Conservation (phyloP, 805 yeast species). For the Candida anglica region DNA sequence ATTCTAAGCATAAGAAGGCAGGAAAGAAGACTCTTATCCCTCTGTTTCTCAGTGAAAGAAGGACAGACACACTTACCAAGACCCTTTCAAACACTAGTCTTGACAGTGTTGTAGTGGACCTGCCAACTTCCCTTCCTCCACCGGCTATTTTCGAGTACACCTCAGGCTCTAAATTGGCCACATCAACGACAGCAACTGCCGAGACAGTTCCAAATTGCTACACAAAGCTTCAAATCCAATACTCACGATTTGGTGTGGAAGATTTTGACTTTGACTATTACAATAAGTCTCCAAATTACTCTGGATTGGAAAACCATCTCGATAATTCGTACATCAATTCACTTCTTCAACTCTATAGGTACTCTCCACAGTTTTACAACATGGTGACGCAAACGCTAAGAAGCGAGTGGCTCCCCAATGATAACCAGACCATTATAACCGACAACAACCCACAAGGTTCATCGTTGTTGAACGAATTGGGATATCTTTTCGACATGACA, state of each 20-base stretch:
- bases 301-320: conserved; percentile 88
- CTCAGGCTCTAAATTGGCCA: neutral
- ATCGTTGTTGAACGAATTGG: conserved; percentile 74
- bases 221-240: conserved; percentile 68
- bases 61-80: conserved; percentile 7
- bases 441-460: conserved; percentile 36
- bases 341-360: conserved; percentile 73
- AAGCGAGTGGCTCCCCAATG: conserved; percentile 40
- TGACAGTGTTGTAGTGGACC: neutral
- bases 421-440: conserved; percentile 23
- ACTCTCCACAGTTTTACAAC: conserved; percentile 70
- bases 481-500: conserved; percentile 89
- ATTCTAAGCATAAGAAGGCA: too few species aligned
- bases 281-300: conserved; percentile 58
- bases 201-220: conserved; percentile 49
- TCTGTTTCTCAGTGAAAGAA: conserved; percentile 58
- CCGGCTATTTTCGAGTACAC: conserved; percentile 10
- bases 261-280: conserved; percentile 89
- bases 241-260: conserved; percentile 87
- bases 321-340: conserved; percentile 74
- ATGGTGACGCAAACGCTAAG: conserved; percentile 54
- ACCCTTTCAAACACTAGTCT: conserved; percentile 7
- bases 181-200: too few species aligned
- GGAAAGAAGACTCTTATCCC: conserved; percentile 26
- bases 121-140: neutral